Evolutionary conservation across 352 stramenopile genomes (phyloP), one percentile per base, ranked within the genome.

Genomic region (Phytophthora chlamydospora): DNA sequence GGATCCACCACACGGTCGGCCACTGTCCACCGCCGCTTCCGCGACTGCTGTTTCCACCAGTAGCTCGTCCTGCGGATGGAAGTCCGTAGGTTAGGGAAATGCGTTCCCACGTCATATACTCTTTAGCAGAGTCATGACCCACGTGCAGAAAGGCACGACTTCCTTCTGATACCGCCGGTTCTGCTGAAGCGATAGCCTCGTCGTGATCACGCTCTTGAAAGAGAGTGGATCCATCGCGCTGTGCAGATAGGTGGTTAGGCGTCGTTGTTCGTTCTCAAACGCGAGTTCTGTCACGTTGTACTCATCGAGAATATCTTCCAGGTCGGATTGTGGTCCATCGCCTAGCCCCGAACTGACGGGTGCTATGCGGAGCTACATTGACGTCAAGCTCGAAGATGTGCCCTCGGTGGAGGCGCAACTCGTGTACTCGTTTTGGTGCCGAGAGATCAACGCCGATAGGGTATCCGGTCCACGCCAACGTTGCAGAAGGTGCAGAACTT

Each of bases 271-370:
- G 4, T 39, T 12, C 13, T 38, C 24, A 27, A 50, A 39, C 13
- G 24, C 43, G 0, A 32, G 11, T 2, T 50, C 43, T 3, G 43
- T 50, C 14, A 50, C 2, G 43, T 50, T 50, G 43, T 38, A 50
- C 12, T 24, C 8, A 9, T 50, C 43, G 5, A 36, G 43, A 14
- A 50, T 24, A 12, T 10, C 29, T 21, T 50, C 24, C 42, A 48
- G 12, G 19, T 48, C 11, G 1, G 24, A 11, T 6, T 35, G 42
- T n/a, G n/a, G n/a, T 1, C 17, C 39, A 10, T 45, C 39, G 12
- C 39, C 39, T 31, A 14, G 29, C 3, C 9, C 4, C 1, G 0
- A 0, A 45, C 16, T 16, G 17, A 45, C n/a, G 12, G 16, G 29
- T 31, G 39, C n/a, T 13, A 45, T 31, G 39, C 12, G n/a, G 12